Conservation (phyloP, 257 asterid genomes). For the Scutellaria baicalensis region DNA sequence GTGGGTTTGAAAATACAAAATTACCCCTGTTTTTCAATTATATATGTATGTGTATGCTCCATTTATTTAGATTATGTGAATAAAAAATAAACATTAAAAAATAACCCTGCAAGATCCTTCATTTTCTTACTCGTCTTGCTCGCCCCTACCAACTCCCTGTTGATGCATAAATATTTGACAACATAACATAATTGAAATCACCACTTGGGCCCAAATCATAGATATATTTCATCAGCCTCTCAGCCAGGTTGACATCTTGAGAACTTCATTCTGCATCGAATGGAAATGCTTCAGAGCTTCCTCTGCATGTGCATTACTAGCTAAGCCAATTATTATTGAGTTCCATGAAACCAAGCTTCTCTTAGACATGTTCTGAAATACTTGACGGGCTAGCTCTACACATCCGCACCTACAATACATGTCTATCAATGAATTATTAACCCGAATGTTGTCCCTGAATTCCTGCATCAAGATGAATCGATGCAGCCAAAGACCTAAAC, state of each 20-base stretch:
- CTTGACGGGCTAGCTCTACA: slow-evolving; percentile 52
- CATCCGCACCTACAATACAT: slow-evolving; percentile 78
- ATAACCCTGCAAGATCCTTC: slow-evolving; percentile 71
- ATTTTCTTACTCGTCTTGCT: slow-evolving; percentile 63
- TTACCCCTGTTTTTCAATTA: too few species aligned
- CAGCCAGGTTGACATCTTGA: slow-evolving; percentile 44
- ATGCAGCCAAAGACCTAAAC: slow-evolving; percentile 71
- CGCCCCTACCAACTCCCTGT: slow-evolving; percentile 71
- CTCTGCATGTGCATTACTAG: slow-evolving; percentile 51
- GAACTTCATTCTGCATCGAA: slow-evolving; percentile 31
- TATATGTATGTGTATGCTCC: too few species aligned
- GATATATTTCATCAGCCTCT: slow-evolving; percentile 43
- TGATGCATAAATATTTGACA: slow-evolving; percentile 68
- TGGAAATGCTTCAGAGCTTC: slow-evolving; percentile 46
- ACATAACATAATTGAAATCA: slow-evolving; percentile 51
- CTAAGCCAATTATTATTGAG: slow-evolving; percentile 64
- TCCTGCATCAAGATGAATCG: slow-evolving; percentile 27
- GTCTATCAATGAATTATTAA: slow-evolving; percentile 59
- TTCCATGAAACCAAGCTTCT: slow-evolving; percentile 78
- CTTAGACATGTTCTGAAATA: slow-evolving; percentile 43
- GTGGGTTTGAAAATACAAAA: too few species aligned
- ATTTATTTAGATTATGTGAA: too few species aligned
- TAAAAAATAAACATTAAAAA: too few species aligned
- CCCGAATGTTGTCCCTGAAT: slow-evolving; percentile 31
- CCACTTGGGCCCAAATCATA: slow-evolving; percentile 39